Conservation (phyloP, 257 asterid species). For the Solanum clarkiae region DNA sequence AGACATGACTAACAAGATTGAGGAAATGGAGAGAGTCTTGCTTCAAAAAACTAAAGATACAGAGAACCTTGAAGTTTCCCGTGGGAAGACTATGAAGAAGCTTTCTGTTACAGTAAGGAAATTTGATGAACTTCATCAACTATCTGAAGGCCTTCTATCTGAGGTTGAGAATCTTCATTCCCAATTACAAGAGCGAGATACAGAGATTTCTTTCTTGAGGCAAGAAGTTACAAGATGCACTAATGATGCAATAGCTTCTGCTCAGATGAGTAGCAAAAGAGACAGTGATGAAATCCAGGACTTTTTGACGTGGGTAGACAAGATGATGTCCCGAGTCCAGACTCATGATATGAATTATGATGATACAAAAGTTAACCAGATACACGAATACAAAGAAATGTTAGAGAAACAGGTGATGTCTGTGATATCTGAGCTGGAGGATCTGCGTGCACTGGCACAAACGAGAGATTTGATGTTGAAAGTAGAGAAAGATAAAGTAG, state of each 20-base stretch:
- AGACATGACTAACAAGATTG: slow-evolving; percentile 48
- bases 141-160: slow-evolving; percentile 73
- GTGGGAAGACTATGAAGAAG: slow-evolving; percentile 79
- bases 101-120: slow-evolving; percentile 85
- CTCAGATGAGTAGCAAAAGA: slow-evolving; percentile 58
- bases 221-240: slow-evolving; percentile 98
- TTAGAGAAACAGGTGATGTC: slow-evolving; percentile 52
- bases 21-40: slow-evolving; percentile 53
- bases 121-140: slow-evolving; percentile 83
- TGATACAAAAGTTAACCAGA: slow-evolving; percentile 22
- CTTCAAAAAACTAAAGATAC: slow-evolving; percentile 54
- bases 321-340: slow-evolving; percentile 40
- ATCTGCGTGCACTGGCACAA: slow-evolving; percentile 49
- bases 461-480: slow-evolving; percentile 46
- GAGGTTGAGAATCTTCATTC: slow-evolving; percentile 97
- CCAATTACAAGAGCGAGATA: slow-evolving; percentile 81
- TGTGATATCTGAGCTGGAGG: slow-evolving; percentile 72
- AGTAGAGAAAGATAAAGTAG: slow-evolving; percentile 65
- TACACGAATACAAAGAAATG: slow-evolving; percentile 35
- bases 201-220: slow-evolving; percentile 90
- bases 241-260: slow-evolving; percentile 58
- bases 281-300: slow-evolving; percentile 57
- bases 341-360: slow-evolving; percentile 30
- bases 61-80: slow-evolving; percentile 84
- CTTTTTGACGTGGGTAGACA: slow-evolving; percentile 56